Evolutionary conservation across 2,329 filamentous ascomycete genomes (phyloP), one percentile per base, ranked within the genome.

Genomic region (Paradendryphiella salina): DNA sequence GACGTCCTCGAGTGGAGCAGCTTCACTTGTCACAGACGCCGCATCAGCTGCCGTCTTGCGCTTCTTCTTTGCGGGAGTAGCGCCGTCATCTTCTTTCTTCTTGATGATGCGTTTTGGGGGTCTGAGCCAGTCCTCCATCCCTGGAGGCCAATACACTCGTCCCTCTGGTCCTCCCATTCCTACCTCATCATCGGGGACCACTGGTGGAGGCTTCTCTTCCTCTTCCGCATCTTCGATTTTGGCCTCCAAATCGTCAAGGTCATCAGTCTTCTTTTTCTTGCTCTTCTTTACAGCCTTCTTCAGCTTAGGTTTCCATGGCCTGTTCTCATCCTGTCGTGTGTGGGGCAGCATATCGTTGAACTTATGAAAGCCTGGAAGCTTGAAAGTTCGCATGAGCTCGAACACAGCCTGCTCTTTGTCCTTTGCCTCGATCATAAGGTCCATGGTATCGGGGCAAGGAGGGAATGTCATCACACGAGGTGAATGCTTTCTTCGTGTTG

Each of bases 381-480:
- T 91, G 71, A 91, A 96, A 0, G 80, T 91, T 17, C 88, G 82
- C 91, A 96, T 96, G 14, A 97, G 80, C 58, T 96, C 90, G 64
- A 97, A 96, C 0, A 96, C 90, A 0, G 93, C 91, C 72, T 97
- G 93, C 70, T 97, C 93, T 73, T 97, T 97, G 68, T 96, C 93
- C 71, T 97, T 97, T 39, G 93, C 93, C 75, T 97, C 93, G 53
- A 97, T 96, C 93, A 97, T 97, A n/a, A 97, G 79, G 67, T 96
- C 93, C 87, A 95, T 94, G 26, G 88, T 85, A 1, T 83, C 77
- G 3, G 85, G 80, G 64, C 93, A 96, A 0, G 93, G 92, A 0
- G 93, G 93, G 0, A 97, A 74, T 0, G 85, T 88, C 58, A 81
- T 80, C 1, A 96, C 90, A 7, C 93, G 83, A 0, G 90, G 81